Conservation (phyloP, 2,329 filamentous ascomycete species). For the Penicillium concentricum region DNA sequence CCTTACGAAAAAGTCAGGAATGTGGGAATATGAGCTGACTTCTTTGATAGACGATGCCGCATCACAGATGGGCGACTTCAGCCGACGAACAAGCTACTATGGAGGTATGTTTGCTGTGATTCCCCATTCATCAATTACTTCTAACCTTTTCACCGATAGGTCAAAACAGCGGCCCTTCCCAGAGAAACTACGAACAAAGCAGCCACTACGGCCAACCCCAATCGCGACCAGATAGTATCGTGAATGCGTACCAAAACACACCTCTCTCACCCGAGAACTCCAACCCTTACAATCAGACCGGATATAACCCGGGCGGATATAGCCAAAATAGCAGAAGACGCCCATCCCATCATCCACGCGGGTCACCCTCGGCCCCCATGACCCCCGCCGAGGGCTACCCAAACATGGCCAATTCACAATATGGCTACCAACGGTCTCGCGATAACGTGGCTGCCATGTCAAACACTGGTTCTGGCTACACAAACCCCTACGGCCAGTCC, state of each 20-base stretch:
- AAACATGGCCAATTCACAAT: conserved; percentile 25
- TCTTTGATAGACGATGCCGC: conserved; percentile 28
- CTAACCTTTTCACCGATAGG: conserved; percentile 23
- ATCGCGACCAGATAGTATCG: conserved; percentile 48
- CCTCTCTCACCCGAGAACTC: conserved; percentile 47
- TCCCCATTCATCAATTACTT: not conserved
- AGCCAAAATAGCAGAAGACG: conserved; percentile 23
- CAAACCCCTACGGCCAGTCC: conserved; percentile 73
- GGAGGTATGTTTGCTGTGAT: conserved; percentile 37
- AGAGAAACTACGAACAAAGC: conserved; percentile 34
- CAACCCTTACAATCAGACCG: not conserved
- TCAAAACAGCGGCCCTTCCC: conserved; percentile 33
- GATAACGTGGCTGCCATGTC: conserved; percentile 77
- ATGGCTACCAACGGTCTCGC: conserved; percentile 71
- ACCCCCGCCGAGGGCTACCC: conserved; percentile 36
- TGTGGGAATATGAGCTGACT: not conserved
- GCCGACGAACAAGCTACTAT: conserved; percentile 62
- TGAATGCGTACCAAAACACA: conserved; percentile 30
- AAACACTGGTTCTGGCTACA: conserved; percentile 64
- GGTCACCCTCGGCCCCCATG: conserved; percentile 8
- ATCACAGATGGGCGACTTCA: conserved; percentile 41
- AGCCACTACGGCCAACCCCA: conserved; percentile 36
- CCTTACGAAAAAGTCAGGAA: not conserved
- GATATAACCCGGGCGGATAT: conserved; percentile 27
- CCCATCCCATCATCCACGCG: conserved; percentile 33